These are phyloP conservation scores for Monilinia aucupariae DNA, from an alignment of 2,329 filamentous ascomycete genomes.

Conservation along the genomic window DNA sequence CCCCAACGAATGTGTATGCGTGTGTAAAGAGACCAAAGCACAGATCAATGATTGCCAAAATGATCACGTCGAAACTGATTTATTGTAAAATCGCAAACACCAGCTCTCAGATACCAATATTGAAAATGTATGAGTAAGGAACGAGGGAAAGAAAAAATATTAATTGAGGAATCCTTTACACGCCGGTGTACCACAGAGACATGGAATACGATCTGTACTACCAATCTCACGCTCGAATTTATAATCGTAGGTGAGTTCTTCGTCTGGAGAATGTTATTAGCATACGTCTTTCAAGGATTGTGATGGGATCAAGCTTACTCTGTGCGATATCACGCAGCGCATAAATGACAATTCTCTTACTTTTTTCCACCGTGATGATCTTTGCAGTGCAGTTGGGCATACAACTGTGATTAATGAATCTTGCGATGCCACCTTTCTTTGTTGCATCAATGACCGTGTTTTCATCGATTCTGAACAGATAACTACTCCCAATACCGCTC, in stretches of 20 bases:
- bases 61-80: not conserved
- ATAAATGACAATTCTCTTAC: slow-evolving; percentile 98
- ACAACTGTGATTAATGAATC: slow-evolving; percentile 98
- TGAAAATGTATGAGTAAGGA: slow-evolving; percentile 13
- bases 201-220: slow-evolving; percentile 91
- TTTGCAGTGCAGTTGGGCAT: slow-evolving; percentile 98
- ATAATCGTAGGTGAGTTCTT: slow-evolving; percentile 99
- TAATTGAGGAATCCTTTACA: slow-evolving; percentile 99
- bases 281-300: no score
- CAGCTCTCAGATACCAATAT: slow-evolving; percentile 3
- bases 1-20: slow-evolving; percentile 14
- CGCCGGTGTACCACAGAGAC: slow-evolving; percentile 88
- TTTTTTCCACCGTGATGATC: slow-evolving; percentile 98
- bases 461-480: slow-evolving; percentile 96
- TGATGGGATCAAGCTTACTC: slow-evolving; percentile 59
- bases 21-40: not conserved
- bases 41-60: slow-evolving; percentile 2
- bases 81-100: slow-evolving; percentile 7
- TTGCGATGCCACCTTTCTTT: slow-evolving; percentile 94
- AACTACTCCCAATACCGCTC: slow-evolving; percentile 94
- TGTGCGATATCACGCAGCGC: slow-evolving; percentile 89
- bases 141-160: slow-evolving; percentile 30
- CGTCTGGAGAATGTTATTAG: slow-evolving; percentile 54
- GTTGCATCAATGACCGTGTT: slow-evolving; percentile 97
- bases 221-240: slow-evolving; percentile 98